A percentile compares a stretch with the other conserved stretches of the same genome.
Conservation (phyloP, 208 protist species). For the Acanthamoeba royreba region DNA sequence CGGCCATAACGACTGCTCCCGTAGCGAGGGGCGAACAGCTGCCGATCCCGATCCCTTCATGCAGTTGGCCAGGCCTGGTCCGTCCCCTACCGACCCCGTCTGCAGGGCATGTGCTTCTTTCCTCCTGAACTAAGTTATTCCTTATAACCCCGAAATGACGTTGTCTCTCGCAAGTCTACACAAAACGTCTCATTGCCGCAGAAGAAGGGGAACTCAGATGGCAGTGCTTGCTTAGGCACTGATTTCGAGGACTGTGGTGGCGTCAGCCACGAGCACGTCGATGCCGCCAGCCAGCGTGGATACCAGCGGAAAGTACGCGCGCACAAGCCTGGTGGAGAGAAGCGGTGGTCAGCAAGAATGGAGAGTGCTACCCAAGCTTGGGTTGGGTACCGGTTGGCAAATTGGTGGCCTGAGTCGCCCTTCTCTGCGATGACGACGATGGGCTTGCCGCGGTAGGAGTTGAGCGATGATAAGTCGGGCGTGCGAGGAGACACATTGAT, state of each 20-base stretch:
- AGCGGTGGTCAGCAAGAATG: neutral
- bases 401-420: neutral
- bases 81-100: too few relatives aligned
- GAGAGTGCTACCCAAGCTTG: neutral
- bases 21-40: too few relatives aligned
- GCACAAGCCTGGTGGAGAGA: neutral
- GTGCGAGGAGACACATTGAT: neutral
- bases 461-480: neutral
- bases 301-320: neutral
- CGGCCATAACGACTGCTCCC: too few relatives aligned
- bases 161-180: too few relatives aligned
- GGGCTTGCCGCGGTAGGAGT: neutral
- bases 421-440: slow-evolving; percentile 20
- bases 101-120: too few relatives aligned
- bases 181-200: too few relatives aligned
- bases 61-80: too few relatives aligned
- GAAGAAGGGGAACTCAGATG: too few relatives aligned
- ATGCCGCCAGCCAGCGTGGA: slow-evolving; percentile 27
- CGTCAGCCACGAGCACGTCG: slow-evolving; percentile 39
- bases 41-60: too few relatives aligned
- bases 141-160: too few relatives aligned
- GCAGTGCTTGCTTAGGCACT: neutral
- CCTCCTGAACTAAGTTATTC: too few relatives aligned
- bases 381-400: neutral
- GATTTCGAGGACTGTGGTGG: neutral